Evolutionary conservation across 2,329 filamentous ascomycete genomes (phyloP), one percentile per base, ranked within the genome.

Genomic region (Monosporascus sp.): DNA sequence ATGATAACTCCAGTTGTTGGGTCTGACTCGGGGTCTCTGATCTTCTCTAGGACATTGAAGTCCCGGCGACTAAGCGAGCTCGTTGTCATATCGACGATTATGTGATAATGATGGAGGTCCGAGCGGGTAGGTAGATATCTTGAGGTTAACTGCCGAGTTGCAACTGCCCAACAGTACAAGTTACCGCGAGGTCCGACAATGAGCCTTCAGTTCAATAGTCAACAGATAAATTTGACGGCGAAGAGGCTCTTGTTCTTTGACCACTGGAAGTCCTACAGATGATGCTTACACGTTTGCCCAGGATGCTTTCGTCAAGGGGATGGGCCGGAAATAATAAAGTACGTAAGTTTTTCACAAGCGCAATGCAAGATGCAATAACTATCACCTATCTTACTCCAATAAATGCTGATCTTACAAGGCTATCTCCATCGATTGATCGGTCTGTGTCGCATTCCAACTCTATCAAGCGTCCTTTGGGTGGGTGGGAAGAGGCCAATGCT

Each of bases 21-120:
- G 57, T 86, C 77, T 7, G 78, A 78, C 63, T 88, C 85, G 1
- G 84, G 84, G 56, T 88, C 83, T 62, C 80, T 82, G 67, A 88
- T 86, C 66, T 86, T 86, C 57, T 81, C 77, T 54, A 88, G 78
- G 60, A 87, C 77, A 53, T 82, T 77, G 66, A 82, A 70, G 65
- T 88, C 85, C 57, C 79, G 79, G 46, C 69, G 72, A 65, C 78
- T 85, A 53, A 87, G 73, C 15, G 73, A 67, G 52, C 73, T 63
- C 51, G 70, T 65, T 44, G 78, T 68, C 81, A 84, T 85, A 17
- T 35, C 55, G 49, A 20, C 3, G 48, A 50, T 49, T 37, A 44
- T 9, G 14, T 46, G 43, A 22, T 31, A 11, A 46, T 9, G 20
- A 49, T 45, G 45, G 20, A 24, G 43, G 43, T n/a, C 11, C 15